Percentiles rank a stretch among this genome's conserved stretches.
Conservation (phyloP, 352 stramenopile species). For the Pythium sp. region DNA sequence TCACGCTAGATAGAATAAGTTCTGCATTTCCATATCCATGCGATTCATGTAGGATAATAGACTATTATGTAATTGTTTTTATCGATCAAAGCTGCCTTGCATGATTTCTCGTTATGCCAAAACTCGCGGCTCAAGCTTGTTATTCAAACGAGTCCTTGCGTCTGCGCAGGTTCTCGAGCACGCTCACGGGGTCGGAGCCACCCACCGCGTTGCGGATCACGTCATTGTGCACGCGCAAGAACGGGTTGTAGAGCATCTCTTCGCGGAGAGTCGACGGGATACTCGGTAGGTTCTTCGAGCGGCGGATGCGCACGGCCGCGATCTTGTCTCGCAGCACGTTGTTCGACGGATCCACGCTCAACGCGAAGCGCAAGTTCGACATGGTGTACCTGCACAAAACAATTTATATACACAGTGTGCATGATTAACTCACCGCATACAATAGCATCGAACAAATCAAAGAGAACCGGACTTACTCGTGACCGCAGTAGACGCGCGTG, state of each 20-base stretch:
- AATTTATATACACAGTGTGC: neutral
- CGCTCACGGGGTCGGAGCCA: constrained; percentile 70
- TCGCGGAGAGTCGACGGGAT: constrained; percentile 88
- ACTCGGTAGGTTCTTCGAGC: constrained; percentile 86
- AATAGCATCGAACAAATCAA: neutral
- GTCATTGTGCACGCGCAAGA: constrained; percentile 81
- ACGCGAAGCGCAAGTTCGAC: constrained; percentile 91
- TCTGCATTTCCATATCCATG: neutral
- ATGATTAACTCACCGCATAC: neutral
- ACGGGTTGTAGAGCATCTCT: constrained; percentile 88
- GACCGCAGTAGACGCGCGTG: constrained; percentile 87
- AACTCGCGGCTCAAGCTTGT: neutral
- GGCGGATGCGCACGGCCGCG: constrained; percentile 67
- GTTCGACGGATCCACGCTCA: constrained; percentile 93
- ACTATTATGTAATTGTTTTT: constrained; percentile 9
- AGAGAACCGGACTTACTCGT: constrained; percentile 46
- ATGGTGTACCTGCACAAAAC: constrained; percentile 75
- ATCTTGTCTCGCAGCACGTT: constrained; percentile 83
- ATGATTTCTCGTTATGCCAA: neutral
- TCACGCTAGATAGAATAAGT: neutral
- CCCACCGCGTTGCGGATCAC: constrained; percentile 80
- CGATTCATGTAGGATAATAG: neutral
- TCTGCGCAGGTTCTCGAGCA: constrained; percentile 74
- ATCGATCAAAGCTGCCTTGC: neutral
- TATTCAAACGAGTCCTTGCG: constrained; percentile 78